Base-by-base conservation (phyloP, 2,329 filamentous ascomycete species). In the Fusarium ramigenum region DNA sequence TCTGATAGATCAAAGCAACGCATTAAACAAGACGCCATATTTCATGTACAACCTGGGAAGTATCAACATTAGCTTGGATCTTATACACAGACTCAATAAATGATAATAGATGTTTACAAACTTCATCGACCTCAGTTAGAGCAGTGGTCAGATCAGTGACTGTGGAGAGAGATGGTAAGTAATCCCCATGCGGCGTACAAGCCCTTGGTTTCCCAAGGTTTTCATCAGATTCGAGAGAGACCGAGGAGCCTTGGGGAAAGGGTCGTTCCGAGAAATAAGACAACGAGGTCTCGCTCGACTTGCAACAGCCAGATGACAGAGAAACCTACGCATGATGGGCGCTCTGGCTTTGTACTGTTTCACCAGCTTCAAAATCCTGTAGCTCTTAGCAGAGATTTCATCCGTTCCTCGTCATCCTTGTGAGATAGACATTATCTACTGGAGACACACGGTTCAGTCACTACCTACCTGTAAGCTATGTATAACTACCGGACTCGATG, bases 241-340 rank as follows among this genome's bases (percentile, higher is more conserved):
- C 28, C 82, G 62, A 77, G 88, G 85, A 89, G 61, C 77, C 84
- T 42, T 89, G 86, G 87, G 75, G 88, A 32, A 85, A 89, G 89
- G 77, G 87, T 84, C 82, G 78, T 89, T 34, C 86, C 88, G 64
- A 77, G 46, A 21, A 58, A 66, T 23, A 30, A 66, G 75, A 70
- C 36, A 65, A 49, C 62, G 70, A 73, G 39, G 23, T 16, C 15
- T 46, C 39, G 25, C 19, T 46, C 28, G 25, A 19, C 28, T n/a
- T 30, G n/a, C 15, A 49, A 25, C 23, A 36, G 49, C 50, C 30
- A 52, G n/a, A 23, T 36, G n/a, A 18, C n/a, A 36, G n/a, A 14
- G n/a, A 25, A 19, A 34, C 14, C 14, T 34, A 34, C 12, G 32
- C 18, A 52, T 19, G n/a, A 28, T 58, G 25, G 36, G 39, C 40